A percentile compares a stretch with the other conserved stretches of the same genome.
These are phyloP conservation scores for Alternaria arborescens DNA, from an alignment of 2,329 filamentous ascomycete genomes.

Conservation along the genomic window DNA sequence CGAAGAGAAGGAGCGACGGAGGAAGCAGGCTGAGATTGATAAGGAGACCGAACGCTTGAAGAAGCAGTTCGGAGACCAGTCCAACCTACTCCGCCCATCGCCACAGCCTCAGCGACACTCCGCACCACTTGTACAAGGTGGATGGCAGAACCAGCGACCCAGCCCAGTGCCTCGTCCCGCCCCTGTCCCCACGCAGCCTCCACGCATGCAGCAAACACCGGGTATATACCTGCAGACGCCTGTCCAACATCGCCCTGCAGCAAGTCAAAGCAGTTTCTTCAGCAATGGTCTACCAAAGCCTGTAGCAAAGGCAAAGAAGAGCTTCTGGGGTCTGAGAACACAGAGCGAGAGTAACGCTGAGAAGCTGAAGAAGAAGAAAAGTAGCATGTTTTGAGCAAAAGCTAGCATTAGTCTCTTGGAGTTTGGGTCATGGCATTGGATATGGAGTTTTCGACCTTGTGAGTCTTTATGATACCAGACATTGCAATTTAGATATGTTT, in stretches of 20 bases:
- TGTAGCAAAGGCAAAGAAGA: conserved; percentile 47
- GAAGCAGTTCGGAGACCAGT: conserved; percentile 68
- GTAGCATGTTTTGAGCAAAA: conserved; percentile 52
- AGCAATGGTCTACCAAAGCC: conserved; percentile 42
- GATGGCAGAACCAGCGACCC: conserved; percentile 23
- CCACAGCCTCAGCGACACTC: conserved; percentile 36
- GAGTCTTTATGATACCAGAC: conserved; percentile 8
- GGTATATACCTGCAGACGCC: conserved; percentile 44
- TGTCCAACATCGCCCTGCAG: conserved; percentile 34
- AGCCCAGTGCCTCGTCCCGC: conserved; percentile 18
- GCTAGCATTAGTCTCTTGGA: conserved; percentile 6
- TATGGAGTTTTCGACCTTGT: conserved; percentile 3
- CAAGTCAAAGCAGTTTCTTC: conserved; percentile 48
- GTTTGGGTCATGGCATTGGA: conserved; percentile 6
- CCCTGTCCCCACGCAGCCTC: conserved; percentile 28
- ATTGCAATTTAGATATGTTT: conserved; percentile 1
- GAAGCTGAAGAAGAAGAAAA: conserved; percentile 55
- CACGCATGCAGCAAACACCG: conserved; percentile 21
- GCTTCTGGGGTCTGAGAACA: conserved; percentile 49
- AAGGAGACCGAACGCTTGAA: conserved; percentile 80
- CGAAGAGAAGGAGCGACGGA: conserved; percentile 67
- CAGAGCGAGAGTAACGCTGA: conserved; percentile 40
- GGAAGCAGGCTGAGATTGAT: conserved; percentile 64
- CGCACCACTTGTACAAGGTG: conserved; percentile 27
- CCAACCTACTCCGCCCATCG: conserved; percentile 33